Base-by-base conservation (phyloP, 805 yeast genomes). In the Candida jianshihensis region DNA sequence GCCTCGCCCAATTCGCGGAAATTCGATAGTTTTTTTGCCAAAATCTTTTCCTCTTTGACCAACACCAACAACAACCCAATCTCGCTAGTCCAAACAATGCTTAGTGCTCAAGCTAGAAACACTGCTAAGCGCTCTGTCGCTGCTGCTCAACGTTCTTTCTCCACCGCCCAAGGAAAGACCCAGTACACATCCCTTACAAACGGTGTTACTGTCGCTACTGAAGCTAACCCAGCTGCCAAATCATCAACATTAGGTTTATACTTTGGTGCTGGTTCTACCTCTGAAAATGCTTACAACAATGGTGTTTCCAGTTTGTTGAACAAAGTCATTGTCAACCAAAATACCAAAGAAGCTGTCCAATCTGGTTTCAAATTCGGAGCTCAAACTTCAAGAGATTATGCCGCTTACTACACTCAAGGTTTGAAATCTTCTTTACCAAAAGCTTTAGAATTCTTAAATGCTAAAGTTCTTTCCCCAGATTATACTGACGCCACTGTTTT, bases 201-300 rank as follows among this genome's bases (percentile, higher is more conserved):
- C 59, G 94, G 94, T 49, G 63, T 82, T 42, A 75, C 83, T 42
- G 73, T 84, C 47, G 87, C 87, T 43, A 68, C 86, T 34, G 84
- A 80, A 61, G 49, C 71, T 47, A 71, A 77, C 63, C 71, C 81
- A 29, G 50, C 35, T 20, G 73, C 76, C 40, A 57, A 68, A 39
- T 56, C 79, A 26, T 67, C 85, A 33, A 69, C 86, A 26, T 68
- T 81, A 48, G 90, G 92, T 61, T 61, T 81, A 40, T 83, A 71
- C 59, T 66, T 70, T 56, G 82, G 81, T 48, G 83, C 88, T 35
- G 95, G 95, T 59, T 77, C 90, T 34, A 69, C 88, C 59, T 61
- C 82, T 36, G 95, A 84, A 62, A 82, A 80, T 63, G 70, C 85
- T 30, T 82, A 77, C 74, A 81, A 78, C 68, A 83, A 84, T 50